Percentiles rank a stretch among this genome's conserved stretches.
Conservation (phyloP, 805 yeast genomes). For the Kodamaea hsintzibuensis region DNA sequence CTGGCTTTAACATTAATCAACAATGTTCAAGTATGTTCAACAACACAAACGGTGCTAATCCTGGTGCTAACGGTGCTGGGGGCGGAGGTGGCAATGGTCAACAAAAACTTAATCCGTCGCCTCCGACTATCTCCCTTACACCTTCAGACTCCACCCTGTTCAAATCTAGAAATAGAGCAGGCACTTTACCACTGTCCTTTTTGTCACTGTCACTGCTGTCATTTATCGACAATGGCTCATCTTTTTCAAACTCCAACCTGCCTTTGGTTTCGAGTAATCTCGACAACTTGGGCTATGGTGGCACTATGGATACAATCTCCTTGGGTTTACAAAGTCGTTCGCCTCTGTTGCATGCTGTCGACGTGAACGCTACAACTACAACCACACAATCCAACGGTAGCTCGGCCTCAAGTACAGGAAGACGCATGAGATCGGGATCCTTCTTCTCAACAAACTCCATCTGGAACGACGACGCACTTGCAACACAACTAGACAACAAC, state of each 20-base stretch:
- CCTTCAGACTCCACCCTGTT: slow-evolving; percentile 23
- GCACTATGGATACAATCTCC: slow-evolving; percentile 19
- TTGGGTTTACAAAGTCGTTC: slow-evolving; percentile 16
- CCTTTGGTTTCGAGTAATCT: slow-evolving; percentile 8
- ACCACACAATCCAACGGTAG: neutral
- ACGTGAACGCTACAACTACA: slow-evolving; percentile 13
- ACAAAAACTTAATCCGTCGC: slow-evolving; percentile 21
- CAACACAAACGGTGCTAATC: neutral
- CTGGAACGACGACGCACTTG: slow-evolving; percentile 52
- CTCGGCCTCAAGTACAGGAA: slow-evolving; percentile 20
- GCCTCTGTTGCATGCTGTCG: slow-evolving; percentile 20
- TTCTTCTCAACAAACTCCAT: slow-evolving; percentile 52
- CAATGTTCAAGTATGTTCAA: neutral
- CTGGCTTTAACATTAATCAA: slow-evolving; percentile 6
- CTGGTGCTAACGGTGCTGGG: neutral
- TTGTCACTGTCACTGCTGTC: slow-evolving; percentile 15
- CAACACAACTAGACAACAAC: slow-evolving; percentile 1
- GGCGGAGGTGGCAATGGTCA: neutral
- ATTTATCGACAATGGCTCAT: neutral
- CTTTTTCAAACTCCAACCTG: slow-evolving; percentile 12
- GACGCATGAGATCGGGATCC: slow-evolving; percentile 57
- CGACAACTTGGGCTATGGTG: slow-evolving; percentile 2
- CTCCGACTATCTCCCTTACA: slow-evolving; percentile 33
- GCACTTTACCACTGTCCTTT: slow-evolving; percentile 72
- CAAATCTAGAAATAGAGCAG: slow-evolving; percentile 66